A percentile compares a stretch with the other conserved stretches of the same genome.
Conservation (phyloP, 2,329 filamentous ascomycete species). For the Fonsecaea nubica region DNA sequence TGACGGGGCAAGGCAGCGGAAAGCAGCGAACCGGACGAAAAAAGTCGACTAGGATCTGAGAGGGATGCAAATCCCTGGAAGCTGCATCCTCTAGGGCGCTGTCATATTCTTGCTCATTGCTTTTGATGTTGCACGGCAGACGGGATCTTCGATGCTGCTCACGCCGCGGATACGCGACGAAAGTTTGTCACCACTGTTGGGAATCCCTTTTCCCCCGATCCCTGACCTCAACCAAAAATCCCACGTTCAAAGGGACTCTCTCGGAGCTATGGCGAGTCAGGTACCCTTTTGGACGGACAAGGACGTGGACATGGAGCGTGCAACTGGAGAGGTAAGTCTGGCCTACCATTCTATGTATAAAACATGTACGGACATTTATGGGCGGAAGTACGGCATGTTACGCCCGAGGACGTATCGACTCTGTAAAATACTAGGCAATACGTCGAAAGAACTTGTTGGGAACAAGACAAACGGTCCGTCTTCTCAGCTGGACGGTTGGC, state of each 20-base stretch:
- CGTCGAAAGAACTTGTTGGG: neutral
- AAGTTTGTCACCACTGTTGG: constrained; percentile 1
- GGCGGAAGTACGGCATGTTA: neutral
- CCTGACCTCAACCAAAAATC: neutral
- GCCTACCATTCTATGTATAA: neutral
- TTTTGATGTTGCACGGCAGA: constrained; percentile 9
- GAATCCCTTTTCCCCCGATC: neutral
- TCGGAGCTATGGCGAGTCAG: neutral
- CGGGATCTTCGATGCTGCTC: constrained; percentile 5
- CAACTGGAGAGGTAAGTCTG: neutral
- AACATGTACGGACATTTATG: too few species aligned
- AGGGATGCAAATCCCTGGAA: constrained; percentile 10
- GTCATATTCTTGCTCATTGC: constrained; percentile 12
- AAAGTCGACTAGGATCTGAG: constrained; percentile 6
- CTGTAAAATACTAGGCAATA: constrained; percentile 14
- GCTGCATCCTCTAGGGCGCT: constrained; percentile 10
- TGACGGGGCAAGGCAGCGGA: neutral
- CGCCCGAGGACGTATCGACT: neutral
- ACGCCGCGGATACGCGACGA: constrained; percentile 6
- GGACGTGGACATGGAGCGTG: neutral
- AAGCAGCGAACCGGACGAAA: constrained; percentile 12
- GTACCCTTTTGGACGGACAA: neutral
- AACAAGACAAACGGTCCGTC: neutral
- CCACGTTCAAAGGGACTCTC: neutral
- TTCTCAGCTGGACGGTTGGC: neutral